These are phyloP conservation scores for Syzygium aromaticum DNA, from an alignment of 345 rosid genomes.

Conservation along the genomic window DNA sequence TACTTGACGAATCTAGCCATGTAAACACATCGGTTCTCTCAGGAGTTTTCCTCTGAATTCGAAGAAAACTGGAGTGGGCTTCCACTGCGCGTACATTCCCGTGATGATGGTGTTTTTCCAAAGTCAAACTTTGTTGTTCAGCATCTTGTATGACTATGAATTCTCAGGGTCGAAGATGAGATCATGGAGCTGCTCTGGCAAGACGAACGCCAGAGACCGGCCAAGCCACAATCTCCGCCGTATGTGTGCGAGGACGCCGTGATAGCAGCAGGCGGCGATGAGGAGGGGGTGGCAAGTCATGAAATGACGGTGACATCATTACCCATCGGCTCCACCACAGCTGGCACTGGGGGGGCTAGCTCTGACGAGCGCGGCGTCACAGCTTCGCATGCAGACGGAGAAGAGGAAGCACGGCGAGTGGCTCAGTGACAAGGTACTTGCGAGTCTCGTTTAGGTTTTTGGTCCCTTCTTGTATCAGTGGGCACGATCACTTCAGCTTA, in stretches of 20 bases:
- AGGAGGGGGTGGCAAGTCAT: background rate
- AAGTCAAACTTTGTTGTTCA: background rate
- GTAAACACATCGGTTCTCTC: background rate
- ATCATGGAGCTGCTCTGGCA: slow-evolving; percentile 81
- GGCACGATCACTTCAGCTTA: background rate
- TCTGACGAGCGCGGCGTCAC: background rate
- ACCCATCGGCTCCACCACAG: slow-evolving; percentile 3
- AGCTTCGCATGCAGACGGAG: slow-evolving; percentile 1
- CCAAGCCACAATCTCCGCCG: slow-evolving; percentile 14
- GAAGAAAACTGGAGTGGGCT: background rate
- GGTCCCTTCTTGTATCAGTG: background rate
- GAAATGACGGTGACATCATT: background rate
- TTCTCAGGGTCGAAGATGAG: slow-evolving; percentile 42
- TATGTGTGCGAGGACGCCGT: background rate
- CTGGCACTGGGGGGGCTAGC: background rate
- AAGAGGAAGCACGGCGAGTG: slow-evolving; percentile 39
- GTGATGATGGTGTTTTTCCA: background rate
- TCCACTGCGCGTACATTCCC: background rate
- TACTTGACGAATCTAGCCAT: background rate
- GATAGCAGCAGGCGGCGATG: background rate
- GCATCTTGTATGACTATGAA: background rate
- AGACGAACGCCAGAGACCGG: slow-evolving; percentile 53
- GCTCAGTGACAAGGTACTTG: background rate
- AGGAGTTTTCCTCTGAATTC: background rate
- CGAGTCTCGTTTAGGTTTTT: background rate